phyloP scores from a whole-genome alignment of 441 rosid genomes.

The Erodium texanum region DNA sequence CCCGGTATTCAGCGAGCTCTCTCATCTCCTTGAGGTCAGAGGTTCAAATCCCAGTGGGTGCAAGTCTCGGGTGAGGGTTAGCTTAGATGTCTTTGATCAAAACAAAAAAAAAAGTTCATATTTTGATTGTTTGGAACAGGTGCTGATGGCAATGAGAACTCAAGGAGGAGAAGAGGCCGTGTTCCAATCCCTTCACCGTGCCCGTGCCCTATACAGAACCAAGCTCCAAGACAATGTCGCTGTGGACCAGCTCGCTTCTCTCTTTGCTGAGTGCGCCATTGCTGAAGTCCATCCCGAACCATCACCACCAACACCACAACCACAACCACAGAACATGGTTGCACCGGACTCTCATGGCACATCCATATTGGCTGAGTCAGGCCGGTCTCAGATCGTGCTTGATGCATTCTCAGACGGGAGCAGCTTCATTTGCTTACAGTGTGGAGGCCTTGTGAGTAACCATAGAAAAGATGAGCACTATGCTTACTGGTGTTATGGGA shows the following conservation, averaged over 20 bases:
- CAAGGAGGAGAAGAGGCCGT: constrained; percentile 85
- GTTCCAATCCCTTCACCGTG: constrained; percentile 47
- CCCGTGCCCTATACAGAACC: constrained; percentile 60
- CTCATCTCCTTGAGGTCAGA: no score
- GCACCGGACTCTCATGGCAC: constrained; percentile 34
- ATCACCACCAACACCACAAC: constrained; percentile 10
- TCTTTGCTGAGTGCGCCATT: constrained; percentile 89
- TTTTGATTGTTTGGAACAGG: constrained; percentile 34
- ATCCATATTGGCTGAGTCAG: constrained; percentile 76
- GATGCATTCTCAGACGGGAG: constrained; percentile 91
- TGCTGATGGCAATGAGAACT: constrained; percentile 60
- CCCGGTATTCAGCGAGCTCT: no score
- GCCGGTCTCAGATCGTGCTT: constrained; percentile 66
- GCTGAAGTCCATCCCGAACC: constrained; percentile 48
- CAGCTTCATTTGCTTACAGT: constrained; percentile 77
- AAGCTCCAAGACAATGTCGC: constrained; percentile 46
- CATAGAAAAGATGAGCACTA: constrained; percentile 82
- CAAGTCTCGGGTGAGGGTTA: no score
- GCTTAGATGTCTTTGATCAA: no score
- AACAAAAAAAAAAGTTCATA: no score
- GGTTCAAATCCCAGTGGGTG: no score
- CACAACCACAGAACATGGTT: constrained; percentile 2
- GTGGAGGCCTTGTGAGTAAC: constrained; percentile 87
- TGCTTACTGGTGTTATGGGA: constrained; percentile 72
- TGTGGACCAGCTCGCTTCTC: constrained; percentile 72